Evolutionary conservation across 192 early-diverging fungal genomes (phyloP).

Genomic region (Rhizoclosmatium globosum): DNA sequence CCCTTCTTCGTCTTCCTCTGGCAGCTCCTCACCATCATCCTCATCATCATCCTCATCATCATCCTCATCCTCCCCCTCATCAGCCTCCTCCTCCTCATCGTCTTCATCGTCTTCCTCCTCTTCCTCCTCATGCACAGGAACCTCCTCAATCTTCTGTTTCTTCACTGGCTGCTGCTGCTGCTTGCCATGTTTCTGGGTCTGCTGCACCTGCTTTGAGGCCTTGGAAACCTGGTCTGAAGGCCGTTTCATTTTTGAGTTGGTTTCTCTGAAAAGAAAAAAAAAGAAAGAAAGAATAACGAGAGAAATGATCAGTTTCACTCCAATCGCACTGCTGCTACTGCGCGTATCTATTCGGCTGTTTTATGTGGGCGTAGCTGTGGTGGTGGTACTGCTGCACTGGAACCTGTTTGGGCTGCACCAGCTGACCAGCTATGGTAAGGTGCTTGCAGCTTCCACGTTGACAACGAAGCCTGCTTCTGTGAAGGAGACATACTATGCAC

Average conservation of each 20-base stretch:
- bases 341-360: not conserved
- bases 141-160: not conserved
- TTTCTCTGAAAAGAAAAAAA: conserved; percentile 16
- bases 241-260: conserved; percentile 8
- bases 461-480: not conserved
- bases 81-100: not conserved
- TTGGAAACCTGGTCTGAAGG: not conserved
- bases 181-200: not conserved
- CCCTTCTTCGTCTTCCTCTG: conserved; percentile 29
- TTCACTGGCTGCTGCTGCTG: not conserved
- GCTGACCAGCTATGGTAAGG: conserved; percentile 2
- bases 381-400: not conserved
- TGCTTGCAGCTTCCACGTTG: not conserved
- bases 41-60: not conserved
- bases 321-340: no score
- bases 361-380: not conserved
- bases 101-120: not conserved
- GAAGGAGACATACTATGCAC: no score
- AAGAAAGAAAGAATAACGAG: conserved; percentile 1
- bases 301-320: no score
- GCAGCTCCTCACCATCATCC: conserved; percentile 7
- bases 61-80: conserved; percentile 1
- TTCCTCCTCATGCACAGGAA: not conserved
- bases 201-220: conserved; percentile 5
- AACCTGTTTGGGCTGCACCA: not conserved